Conservation (phyloP, 2,329 filamentous ascomycete species). For the Nigrospora sphaerica region DNA sequence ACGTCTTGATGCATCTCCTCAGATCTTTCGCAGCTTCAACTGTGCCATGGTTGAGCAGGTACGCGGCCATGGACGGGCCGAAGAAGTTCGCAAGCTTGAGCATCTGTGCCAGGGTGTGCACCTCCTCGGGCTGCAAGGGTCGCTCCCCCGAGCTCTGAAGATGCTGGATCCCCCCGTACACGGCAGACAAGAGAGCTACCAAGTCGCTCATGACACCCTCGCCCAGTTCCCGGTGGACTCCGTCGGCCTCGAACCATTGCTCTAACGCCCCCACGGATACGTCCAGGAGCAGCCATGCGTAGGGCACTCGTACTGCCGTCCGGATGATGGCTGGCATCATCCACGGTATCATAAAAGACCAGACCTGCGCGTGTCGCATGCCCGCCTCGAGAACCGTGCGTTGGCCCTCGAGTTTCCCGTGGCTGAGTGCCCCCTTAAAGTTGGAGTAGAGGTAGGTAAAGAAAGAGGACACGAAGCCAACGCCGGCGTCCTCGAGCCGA, state of each 20-base stretch:
- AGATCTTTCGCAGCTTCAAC: constrained; percentile 9
- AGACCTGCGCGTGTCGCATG: constrained; percentile 37
- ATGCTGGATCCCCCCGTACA: constrained; percentile 19
- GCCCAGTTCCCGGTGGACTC: constrained; percentile 28
- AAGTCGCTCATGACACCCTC: constrained; percentile 25
- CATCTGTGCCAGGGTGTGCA: constrained; percentile 14
- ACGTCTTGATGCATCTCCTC: constrained; percentile 5
- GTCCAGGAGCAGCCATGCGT: constrained; percentile 41
- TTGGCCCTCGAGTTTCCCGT: constrained; percentile 40
- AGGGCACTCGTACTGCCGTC: constrained; percentile 23
- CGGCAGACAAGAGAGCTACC: constrained; percentile 21
- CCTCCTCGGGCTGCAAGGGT: constrained; percentile 13
- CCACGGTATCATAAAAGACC: constrained; percentile 39
- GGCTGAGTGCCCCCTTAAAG: constrained; percentile 46
- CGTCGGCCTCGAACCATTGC: constrained; percentile 23
- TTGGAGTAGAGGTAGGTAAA: constrained; percentile 53
- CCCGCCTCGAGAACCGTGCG: constrained; percentile 36
- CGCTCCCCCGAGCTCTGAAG: constrained; percentile 10
- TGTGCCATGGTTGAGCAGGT: constrained; percentile 15
- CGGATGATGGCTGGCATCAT: constrained; percentile 49
- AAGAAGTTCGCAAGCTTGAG: constrained; percentile 18
- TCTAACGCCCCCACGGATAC: constrained; percentile 39
- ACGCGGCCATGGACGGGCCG: constrained; percentile 18
- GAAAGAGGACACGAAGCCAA: constrained; percentile 36
- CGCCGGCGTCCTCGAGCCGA: constrained; percentile 44